Evolutionary conservation across 2,329 filamentous ascomycete genomes (phyloP).

Genomic region (Ceratocystis colombiana): DNA sequence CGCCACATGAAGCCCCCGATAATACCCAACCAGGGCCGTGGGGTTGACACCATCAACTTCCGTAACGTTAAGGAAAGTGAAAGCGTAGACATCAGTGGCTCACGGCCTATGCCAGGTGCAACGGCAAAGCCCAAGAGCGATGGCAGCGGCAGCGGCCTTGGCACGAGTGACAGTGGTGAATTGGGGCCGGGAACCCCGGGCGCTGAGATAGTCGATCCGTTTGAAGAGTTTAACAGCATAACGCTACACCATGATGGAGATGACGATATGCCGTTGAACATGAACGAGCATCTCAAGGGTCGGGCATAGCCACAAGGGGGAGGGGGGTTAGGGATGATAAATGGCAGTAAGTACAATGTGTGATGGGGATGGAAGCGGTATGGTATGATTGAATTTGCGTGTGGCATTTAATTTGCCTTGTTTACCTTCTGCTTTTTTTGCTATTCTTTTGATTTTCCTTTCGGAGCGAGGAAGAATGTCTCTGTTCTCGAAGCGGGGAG

Average conservation of each 20-base stretch:
- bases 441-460: slow-evolving; percentile 7
- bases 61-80: slow-evolving; percentile 95
- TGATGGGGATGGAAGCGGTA: not conserved
- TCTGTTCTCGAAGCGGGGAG: not conserved
- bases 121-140: slow-evolving; percentile 20
- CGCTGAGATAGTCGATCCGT: slow-evolving; percentile 74
- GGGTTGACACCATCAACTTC: slow-evolving; percentile 92
- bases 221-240: slow-evolving; percentile 97
- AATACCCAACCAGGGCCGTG: slow-evolving; percentile 80
- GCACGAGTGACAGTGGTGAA: slow-evolving; percentile 56
- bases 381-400: slow-evolving; percentile 4
- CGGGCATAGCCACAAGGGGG: slow-evolving; percentile 17
- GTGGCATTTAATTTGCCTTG: slow-evolving; percentile 3
- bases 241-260: slow-evolving; percentile 95
- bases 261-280: slow-evolving; percentile 41
- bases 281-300: slow-evolving; percentile 29
- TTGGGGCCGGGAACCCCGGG: slow-evolving; percentile 83
- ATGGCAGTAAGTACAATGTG: not conserved
- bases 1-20: slow-evolving; percentile 98
- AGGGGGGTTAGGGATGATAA: not conserved
- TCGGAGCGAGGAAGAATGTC: slow-evolving; percentile 1
- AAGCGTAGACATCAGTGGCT: slow-evolving; percentile 72
- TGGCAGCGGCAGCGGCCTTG: slow-evolving; percentile 6
- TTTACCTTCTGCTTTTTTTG: slow-evolving; percentile 5
- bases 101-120: slow-evolving; percentile 36